phyloP scores from a whole-genome alignment of 129 eudicot genomes.

The Dittrichia graveolens region DNA sequence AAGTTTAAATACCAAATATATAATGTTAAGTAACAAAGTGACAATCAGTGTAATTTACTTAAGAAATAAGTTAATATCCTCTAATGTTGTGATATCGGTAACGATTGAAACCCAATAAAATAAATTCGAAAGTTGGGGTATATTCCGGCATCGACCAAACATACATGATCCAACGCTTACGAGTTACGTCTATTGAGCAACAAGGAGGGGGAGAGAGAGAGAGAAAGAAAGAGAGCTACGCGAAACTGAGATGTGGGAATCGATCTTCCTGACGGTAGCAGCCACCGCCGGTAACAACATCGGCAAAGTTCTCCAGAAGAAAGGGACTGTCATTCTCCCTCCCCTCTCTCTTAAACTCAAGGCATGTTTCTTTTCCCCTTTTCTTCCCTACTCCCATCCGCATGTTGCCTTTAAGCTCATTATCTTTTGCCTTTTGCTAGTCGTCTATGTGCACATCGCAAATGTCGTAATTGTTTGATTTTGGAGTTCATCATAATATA shows the following conservation, averaged over 20 bases:
- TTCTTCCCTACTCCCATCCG: neutral
- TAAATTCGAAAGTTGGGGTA: conserved; percentile 10
- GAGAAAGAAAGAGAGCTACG: conserved; percentile 19
- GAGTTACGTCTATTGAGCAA: conserved; percentile 7
- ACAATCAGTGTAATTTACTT: no score
- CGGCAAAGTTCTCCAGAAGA: conserved; percentile 97
- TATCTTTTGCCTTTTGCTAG: no score
- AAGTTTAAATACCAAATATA: no score
- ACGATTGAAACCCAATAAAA: no score
- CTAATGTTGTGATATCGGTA: no score
- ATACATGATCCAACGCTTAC: conserved; percentile 20
- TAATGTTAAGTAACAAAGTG: no score
- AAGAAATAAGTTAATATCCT: no score
- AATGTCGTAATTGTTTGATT: no score
- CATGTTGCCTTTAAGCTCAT: no score
- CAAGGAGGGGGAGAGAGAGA: neutral
- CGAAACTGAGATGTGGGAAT: conserved; percentile 77
- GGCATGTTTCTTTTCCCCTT: conserved; percentile 30
- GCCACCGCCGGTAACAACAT: conserved; percentile 99
- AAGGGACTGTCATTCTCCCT: conserved; percentile 95
- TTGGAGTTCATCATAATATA: neutral
- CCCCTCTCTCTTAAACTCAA: conserved; percentile 97
- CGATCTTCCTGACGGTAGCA: conserved; percentile 90
- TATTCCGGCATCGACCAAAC: conserved; percentile 29
- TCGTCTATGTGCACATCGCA: no score